Base-by-base conservation (phyloP, 2,329 filamentous ascomycete genomes). In the Tricladium varicosporioides region DNA sequence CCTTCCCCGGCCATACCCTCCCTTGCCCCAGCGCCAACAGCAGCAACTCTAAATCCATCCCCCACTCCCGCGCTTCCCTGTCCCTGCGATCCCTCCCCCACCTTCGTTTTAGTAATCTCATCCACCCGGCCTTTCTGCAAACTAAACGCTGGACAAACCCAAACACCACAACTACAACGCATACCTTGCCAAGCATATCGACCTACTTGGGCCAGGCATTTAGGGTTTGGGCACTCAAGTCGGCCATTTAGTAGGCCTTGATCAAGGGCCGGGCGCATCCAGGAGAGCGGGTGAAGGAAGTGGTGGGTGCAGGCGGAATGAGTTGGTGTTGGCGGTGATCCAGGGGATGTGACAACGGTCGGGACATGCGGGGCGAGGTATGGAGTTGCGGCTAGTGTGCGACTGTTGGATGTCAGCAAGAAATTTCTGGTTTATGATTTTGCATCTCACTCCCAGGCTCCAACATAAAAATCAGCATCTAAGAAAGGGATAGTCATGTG, bases 101-200 rank as follows among this genome's bases (percentile, higher is more conserved):
- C 58, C 53, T 42, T 51, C 51, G 32, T 64, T 56, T 55, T 63
- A 13, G 58, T 58, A 22, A 69, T 59, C 66, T 95, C 87, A 71
- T 97, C 94, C 40, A 97, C 87, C 65, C 86, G 86, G 53, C 88
- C 87, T 72, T 87, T 89, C 53, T 91, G 87, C 60, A 97, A 78
- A 60, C 89, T 93, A 71, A 99, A 94, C 0, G 89, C 92, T 8
- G 94, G 93, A 51, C 92, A 89, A 18, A 97, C 81, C 93, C 94
- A 97, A 60, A 87, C 85, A 40, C 88, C 86, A 72, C 94, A 99
- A 69, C 86, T 94, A 75, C 94, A 99, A 71, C 86, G 86, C 80
- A 97, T 88, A 13, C 94, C 94, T 71, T 95, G 91, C 94, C 94
- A 99, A 52, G 93, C 89, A 70, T 97, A 99, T 66, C 94, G 89